These are phyloP conservation scores for Lagenaria siceraria DNA, from an alignment of 306 rosid species.

Conservation along the genomic window DNA sequence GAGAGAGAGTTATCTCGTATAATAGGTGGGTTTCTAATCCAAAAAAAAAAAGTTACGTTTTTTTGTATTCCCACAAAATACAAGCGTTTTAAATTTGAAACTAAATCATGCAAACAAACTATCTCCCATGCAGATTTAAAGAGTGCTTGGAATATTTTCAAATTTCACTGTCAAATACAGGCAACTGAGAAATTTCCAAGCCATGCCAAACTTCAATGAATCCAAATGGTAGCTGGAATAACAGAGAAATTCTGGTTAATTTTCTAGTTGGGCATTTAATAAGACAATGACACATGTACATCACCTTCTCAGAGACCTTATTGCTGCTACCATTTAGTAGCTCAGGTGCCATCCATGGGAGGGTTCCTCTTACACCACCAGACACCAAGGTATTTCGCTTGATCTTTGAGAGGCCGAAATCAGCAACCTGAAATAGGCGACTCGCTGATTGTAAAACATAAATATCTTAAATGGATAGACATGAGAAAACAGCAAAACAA, in stretches of 20 bases:
- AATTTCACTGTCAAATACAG: background rate
- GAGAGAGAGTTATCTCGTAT: too few species aligned
- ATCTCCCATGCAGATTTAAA: background rate
- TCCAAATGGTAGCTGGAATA: background rate
- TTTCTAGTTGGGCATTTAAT: background rate
- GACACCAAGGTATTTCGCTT: conserved; percentile 76
- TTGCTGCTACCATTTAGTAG: conserved; percentile 80
- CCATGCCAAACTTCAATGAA: background rate
- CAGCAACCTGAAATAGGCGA: conserved; percentile 52
- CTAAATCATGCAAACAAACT: background rate
- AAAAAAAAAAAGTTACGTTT: background rate
- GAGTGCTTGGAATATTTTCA: background rate
- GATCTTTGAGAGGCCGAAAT: conserved; percentile 83
- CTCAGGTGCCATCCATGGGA: conserved; percentile 97
- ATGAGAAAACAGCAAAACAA: background rate
- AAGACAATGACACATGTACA: background rate
- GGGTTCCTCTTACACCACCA: conserved; percentile 86
- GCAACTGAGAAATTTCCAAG: background rate
- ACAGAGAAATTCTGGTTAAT: background rate
- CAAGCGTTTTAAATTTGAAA: background rate
- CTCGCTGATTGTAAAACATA: background rate
- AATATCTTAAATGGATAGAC: background rate
- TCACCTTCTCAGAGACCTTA: conserved; percentile 82
- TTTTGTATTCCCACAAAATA: background rate
- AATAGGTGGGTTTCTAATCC: too few species aligned